phyloP scores from a whole-genome alignment of 169 alveolate genomes.

The Miamiensis avidus region DNA sequence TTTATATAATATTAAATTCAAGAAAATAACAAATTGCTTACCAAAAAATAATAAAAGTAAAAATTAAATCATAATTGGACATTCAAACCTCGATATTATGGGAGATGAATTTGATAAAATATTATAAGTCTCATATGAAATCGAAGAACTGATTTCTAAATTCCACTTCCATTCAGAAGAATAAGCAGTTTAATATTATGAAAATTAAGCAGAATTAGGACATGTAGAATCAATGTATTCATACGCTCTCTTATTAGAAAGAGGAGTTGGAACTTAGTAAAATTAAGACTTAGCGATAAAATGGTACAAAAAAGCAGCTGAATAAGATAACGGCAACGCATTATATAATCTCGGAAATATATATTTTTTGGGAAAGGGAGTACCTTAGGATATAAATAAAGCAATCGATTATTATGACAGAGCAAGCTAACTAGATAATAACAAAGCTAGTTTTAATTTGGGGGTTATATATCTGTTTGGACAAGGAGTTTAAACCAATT shows the following conservation, averaged over 20 bases:
- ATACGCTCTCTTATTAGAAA: conserved; percentile 6
- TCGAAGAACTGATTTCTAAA: too few relatives aligned
- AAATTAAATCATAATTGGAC: too few relatives aligned
- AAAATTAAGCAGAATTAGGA: conserved; percentile 2
- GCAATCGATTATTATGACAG: conserved; percentile 1
- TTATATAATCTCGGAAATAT: conserved; percentile 4
- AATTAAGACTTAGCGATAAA: conserved; percentile 7
- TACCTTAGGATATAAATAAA: not conserved
- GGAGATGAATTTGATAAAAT: too few relatives aligned
- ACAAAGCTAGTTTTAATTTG: conserved; percentile 3
- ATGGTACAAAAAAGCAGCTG: conserved; percentile 11
- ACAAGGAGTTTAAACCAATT: not conserved
- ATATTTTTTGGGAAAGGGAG: not conserved
- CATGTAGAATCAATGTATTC: not conserved
- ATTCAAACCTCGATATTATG: too few relatives aligned
- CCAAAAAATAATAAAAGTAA: too few relatives aligned
- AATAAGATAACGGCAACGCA: conserved; percentile 1
- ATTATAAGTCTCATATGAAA: too few relatives aligned
- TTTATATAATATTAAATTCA: too few relatives aligned
- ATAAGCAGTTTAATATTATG: conserved; percentile 9
- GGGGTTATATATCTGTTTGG: conserved; percentile 10
- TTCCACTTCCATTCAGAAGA: conserved; percentile 6
- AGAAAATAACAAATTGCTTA: too few relatives aligned
- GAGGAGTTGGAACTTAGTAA: conserved; percentile 2
- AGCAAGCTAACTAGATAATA: not conserved